Conservation (phyloP, 1,139 yeast genomes). For the Yueomyces sp. region DNA sequence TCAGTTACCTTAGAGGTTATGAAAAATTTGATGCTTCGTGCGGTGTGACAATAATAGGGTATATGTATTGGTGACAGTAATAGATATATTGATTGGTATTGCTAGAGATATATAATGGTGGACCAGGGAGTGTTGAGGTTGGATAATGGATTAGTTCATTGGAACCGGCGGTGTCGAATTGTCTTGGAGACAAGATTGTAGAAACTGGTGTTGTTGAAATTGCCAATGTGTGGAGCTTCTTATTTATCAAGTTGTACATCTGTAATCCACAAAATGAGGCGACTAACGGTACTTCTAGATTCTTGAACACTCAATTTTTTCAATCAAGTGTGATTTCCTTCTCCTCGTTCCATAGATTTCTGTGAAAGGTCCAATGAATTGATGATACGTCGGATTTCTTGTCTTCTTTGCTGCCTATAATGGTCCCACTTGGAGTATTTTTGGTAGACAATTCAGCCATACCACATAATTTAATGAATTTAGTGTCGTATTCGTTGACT, state of each 20-base stretch:
- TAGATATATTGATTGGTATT: too few relatives aligned
- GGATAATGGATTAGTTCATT: too few relatives aligned
- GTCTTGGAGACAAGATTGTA: too few relatives aligned
- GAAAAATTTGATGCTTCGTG: too few relatives aligned
- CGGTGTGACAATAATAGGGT: too few relatives aligned
- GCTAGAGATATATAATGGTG: too few relatives aligned
- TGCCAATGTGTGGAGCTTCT: background rate
- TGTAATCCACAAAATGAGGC: background rate
- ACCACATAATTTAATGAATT: constrained; percentile 39
- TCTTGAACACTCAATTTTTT: too few relatives aligned
- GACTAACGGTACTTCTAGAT: too few relatives aligned
- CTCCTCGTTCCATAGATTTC: constrained; percentile 41
- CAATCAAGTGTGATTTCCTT: constrained; percentile 29
- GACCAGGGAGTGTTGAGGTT: too few relatives aligned
- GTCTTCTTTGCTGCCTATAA: constrained; percentile 36
- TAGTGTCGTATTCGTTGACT: constrained; percentile 26
- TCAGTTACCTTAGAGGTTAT: background rate
- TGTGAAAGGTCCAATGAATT: constrained; percentile 55
- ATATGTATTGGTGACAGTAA: too few relatives aligned
- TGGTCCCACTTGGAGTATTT: constrained; percentile 56
- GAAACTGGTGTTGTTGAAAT: too few relatives aligned
- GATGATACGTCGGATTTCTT: constrained; percentile 28
- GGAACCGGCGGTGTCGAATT: too few relatives aligned
- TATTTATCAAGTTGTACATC: background rate
- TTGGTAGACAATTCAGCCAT: constrained; percentile 45